Percentiles rank a stretch among this genome's conserved stretches.
phyloP scores from a whole-genome alignment of 2,329 filamentous ascomycete genomes.

The Monosporascus cannonballus region DNA sequence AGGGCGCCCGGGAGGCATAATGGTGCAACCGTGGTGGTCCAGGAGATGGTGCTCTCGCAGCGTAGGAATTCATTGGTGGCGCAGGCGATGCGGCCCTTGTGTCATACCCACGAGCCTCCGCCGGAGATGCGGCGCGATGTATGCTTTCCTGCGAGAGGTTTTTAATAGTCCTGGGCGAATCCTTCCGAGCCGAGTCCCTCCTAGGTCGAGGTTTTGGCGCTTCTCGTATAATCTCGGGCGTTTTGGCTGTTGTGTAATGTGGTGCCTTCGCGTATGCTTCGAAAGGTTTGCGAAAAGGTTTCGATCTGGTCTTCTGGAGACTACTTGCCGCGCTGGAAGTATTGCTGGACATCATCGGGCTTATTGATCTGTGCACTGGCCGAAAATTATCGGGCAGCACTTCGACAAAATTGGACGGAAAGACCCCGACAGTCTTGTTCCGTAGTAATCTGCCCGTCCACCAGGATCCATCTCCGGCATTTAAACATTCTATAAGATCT shows the following conservation, averaged over 20 bases:
- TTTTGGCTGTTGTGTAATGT: conserved; percentile 58
- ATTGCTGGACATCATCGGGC: conserved; percentile 51
- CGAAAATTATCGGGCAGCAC: conserved; percentile 80
- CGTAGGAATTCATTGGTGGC: conserved; percentile 12
- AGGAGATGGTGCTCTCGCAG: conserved; percentile 23
- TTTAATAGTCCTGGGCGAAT: conserved; percentile 34
- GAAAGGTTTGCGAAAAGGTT: conserved; percentile 60
- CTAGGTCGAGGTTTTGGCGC: conserved; percentile 24
- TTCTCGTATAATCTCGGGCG: conserved; percentile 50
- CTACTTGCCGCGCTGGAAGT: conserved; percentile 48
- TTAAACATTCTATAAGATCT: conserved; percentile 95
- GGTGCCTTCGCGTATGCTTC: conserved; percentile 62
- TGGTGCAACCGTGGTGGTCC: conserved; percentile 19
- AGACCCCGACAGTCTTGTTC: conserved; percentile 84
- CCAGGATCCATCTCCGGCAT: conserved; percentile 96
- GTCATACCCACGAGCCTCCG: conserved; percentile 14
- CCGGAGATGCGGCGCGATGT: conserved; percentile 14
- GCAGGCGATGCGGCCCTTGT: conserved; percentile 19
- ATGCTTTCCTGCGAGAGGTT: conserved; percentile 14
- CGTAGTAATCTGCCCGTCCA: conserved; percentile 91
- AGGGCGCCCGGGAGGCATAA: conserved; percentile 25
- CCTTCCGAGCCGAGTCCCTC: conserved; percentile 37
- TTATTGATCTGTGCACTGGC: conserved; percentile 59
- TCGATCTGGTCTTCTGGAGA: conserved; percentile 53
- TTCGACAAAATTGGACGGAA: conserved; percentile 96